phyloP scores from a whole-genome alignment of 2,329 filamentous ascomycete species.

The Fusarium brevicatenulatum region DNA sequence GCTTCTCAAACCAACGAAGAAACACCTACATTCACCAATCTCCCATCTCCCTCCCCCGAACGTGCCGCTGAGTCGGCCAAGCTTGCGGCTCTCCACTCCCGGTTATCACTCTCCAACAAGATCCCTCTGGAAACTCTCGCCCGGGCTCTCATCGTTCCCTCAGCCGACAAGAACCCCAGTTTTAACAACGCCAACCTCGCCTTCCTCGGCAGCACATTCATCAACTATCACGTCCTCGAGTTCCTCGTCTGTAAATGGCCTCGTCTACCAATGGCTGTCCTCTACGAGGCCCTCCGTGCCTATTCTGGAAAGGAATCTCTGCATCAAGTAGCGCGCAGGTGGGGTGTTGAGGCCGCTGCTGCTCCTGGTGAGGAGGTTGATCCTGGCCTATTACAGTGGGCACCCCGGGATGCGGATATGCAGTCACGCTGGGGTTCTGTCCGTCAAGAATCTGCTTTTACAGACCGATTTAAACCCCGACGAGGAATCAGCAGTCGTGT shows the following conservation, averaged over 20 bases:
- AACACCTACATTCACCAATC: constrained; percentile 46
- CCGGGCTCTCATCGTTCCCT: constrained; percentile 83
- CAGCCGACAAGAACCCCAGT: constrained; percentile 79
- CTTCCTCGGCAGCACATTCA: constrained; percentile 81
- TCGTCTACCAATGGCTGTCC: constrained; percentile 86
- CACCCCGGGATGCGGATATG: constrained; percentile 57
- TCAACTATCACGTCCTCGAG: constrained; percentile 91
- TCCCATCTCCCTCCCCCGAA: constrained; percentile 77
- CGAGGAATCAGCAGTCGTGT: constrained; percentile 80
- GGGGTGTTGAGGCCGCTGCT: constrained; percentile 91
- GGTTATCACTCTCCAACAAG: constrained; percentile 82
- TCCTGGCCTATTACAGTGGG: constrained; percentile 87
- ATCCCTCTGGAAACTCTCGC: constrained; percentile 88
- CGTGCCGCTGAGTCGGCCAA: constrained; percentile 81
- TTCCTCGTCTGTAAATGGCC: constrained; percentile 89
- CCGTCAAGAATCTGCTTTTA: constrained; percentile 60
- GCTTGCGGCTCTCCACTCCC: constrained; percentile 90
- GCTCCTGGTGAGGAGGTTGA: constrained; percentile 92
- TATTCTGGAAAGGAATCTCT: constrained; percentile 83
- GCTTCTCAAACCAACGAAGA: constrained; percentile 38
- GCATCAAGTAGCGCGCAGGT: constrained; percentile 78
- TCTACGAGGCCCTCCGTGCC: constrained; percentile 86
- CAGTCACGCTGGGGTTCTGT: constrained; percentile 62
- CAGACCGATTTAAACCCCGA: constrained; percentile 60
- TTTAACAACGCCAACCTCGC: constrained; percentile 93